Percentiles rank a stretch among this genome's conserved stretches.
phyloP scores from a whole-genome alignment of 2,329 filamentous ascomycete genomes.

The Raffaelea arxii region DNA sequence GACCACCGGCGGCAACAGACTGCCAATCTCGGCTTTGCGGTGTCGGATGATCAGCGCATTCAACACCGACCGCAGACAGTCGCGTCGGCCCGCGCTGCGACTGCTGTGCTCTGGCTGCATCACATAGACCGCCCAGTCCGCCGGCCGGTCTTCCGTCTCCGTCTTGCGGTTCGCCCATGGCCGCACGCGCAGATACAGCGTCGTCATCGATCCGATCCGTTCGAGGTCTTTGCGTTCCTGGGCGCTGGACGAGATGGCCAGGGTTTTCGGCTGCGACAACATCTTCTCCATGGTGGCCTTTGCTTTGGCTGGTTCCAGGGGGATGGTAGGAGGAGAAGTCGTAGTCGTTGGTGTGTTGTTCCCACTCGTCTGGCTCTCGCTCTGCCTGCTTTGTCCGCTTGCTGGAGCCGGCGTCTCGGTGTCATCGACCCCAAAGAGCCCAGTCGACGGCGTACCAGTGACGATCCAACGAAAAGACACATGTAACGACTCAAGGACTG shows the following conservation, averaged over 20 bases:
- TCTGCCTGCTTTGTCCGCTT: not conserved
- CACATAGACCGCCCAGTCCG: slow-evolving; percentile 67
- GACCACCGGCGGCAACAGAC: slow-evolving; percentile 59
- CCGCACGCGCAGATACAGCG: slow-evolving; percentile 63
- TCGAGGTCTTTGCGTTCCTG: slow-evolving; percentile 56
- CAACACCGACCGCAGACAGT: slow-evolving; percentile 59
- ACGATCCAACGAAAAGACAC: slow-evolving; percentile 78
- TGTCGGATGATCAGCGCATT: slow-evolving; percentile 77
- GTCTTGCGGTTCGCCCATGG: slow-evolving; percentile 62
- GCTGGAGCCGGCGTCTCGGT: not conserved
- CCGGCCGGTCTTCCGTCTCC: slow-evolving; percentile 45
- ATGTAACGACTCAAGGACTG: slow-evolving; percentile 41
- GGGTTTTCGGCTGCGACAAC: slow-evolving; percentile 3
- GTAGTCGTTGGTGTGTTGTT: not conserved
- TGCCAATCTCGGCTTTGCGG: slow-evolving; percentile 57
- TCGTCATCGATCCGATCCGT: slow-evolving; percentile 54
- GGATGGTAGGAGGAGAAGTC: too few relatives aligned
- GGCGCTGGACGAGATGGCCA: slow-evolving; percentile 28
- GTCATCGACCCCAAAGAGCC: slow-evolving; percentile 63
- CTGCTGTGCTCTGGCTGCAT: slow-evolving; percentile 44
- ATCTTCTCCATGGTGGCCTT: slow-evolving; percentile 3
- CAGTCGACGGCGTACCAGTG: slow-evolving; percentile 79
- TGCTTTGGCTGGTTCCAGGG: not conserved
- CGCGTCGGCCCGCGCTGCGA: slow-evolving; percentile 45
- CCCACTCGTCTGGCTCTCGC: not conserved